Percentiles rank a stretch among this genome's conserved stretches.
phyloP scores from a whole-genome alignment of 768 basidiomycete species.

The Udeniomyces megalosporus region DNA sequence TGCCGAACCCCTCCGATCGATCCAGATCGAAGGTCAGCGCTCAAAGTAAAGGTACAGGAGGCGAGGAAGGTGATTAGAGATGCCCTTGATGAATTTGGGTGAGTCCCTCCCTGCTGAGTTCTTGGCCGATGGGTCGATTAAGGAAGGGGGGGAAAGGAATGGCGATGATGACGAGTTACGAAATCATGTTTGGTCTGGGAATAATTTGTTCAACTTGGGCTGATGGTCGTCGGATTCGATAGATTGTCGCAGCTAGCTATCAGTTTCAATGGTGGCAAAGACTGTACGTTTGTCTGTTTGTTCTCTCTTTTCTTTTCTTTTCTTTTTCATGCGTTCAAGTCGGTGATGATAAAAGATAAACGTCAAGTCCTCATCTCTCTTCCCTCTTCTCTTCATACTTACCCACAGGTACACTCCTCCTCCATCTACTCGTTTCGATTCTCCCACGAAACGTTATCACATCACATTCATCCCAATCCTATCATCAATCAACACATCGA shows the following conservation, averaged over 20 bases:
- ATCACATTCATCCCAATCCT: slow-evolving; percentile 6
- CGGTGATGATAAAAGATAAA: not conserved
- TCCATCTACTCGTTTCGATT: slow-evolving; percentile 4
- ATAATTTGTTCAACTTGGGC: too few species aligned
- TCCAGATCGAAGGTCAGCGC: not conserved
- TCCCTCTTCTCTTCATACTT: not conserved
- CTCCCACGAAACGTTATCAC: slow-evolving; percentile 23
- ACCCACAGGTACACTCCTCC: slow-evolving; percentile 4
- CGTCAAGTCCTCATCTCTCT: slow-evolving; percentile 13
- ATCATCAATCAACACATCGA: not conserved
- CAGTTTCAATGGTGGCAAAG: slow-evolving; percentile 98
- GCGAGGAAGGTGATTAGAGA: slow-evolving; percentile 68
- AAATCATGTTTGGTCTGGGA: too few species aligned
- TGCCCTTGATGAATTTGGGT: slow-evolving; percentile 67
- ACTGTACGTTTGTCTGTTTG: slow-evolving; percentile 42
- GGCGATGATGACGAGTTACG: not conserved
- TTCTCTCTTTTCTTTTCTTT: not conserved
- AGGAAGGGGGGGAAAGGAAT: not conserved
- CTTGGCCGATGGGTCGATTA: too few species aligned
- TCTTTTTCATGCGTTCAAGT: not conserved
- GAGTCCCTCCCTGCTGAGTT: slow-evolving; percentile 33
- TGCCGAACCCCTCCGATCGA: slow-evolving; percentile 2
- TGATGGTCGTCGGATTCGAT: not conserved
- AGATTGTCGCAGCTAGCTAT: slow-evolving; percentile 60
- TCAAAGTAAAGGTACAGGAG: slow-evolving; percentile 40